Percentiles rank a stretch among this genome's conserved stretches.
Evolutionary conservation across 352 stramenopile genomes (phyloP).

Genomic region (Phytopythium mirpurense): DNA sequence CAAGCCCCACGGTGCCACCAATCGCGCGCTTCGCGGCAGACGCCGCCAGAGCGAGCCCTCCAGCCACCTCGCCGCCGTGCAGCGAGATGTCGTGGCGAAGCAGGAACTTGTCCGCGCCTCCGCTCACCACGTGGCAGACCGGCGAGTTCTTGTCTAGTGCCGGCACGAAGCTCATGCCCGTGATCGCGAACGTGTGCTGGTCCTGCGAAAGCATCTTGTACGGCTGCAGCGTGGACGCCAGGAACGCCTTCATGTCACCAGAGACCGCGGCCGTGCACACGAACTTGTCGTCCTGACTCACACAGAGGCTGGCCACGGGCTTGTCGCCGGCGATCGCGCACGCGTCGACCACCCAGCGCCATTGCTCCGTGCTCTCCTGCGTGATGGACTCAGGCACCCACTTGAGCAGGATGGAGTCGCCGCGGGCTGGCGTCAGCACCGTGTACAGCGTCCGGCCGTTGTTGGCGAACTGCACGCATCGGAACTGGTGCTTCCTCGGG

Average conservation of each 20-base stretch:
- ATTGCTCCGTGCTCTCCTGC: slow-evolving; percentile 65
- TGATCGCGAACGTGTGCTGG: slow-evolving; percentile 80
- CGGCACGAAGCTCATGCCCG: slow-evolving; percentile 68
- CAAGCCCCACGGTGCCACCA: slow-evolving; percentile 30
- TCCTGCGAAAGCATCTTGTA: slow-evolving; percentile 51
- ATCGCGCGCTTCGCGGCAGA: slow-evolving; percentile 25
- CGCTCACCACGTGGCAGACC: slow-evolving; percentile 53
- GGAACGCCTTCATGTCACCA: slow-evolving; percentile 67
- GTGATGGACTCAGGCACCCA: slow-evolving; percentile 67
- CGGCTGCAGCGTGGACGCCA: slow-evolving; percentile 31
- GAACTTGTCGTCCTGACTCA: slow-evolving; percentile 69
- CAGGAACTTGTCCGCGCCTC: slow-evolving; percentile 70
- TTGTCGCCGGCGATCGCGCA: slow-evolving; percentile 57
- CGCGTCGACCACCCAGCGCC: slow-evolving; percentile 56
- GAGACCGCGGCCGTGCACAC: slow-evolving; percentile 67
- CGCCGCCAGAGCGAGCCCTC: slow-evolving; percentile 27
- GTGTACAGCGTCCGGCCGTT: slow-evolving; percentile 65
- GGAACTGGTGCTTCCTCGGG: slow-evolving; percentile 71
- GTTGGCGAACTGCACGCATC: slow-evolving; percentile 71
- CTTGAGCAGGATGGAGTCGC: slow-evolving; percentile 77
- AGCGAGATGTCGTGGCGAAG: slow-evolving; percentile 60
- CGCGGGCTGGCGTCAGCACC: slow-evolving; percentile 64
- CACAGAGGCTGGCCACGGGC: slow-evolving; percentile 69
- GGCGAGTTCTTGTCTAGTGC: slow-evolving; percentile 24
- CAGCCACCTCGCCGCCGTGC: slow-evolving; percentile 49